Evolutionary conservation across 2,329 filamentous ascomycete species (phyloP), one percentile per base, ranked within the genome.

Genomic region (Beauveria medogensis): DNA sequence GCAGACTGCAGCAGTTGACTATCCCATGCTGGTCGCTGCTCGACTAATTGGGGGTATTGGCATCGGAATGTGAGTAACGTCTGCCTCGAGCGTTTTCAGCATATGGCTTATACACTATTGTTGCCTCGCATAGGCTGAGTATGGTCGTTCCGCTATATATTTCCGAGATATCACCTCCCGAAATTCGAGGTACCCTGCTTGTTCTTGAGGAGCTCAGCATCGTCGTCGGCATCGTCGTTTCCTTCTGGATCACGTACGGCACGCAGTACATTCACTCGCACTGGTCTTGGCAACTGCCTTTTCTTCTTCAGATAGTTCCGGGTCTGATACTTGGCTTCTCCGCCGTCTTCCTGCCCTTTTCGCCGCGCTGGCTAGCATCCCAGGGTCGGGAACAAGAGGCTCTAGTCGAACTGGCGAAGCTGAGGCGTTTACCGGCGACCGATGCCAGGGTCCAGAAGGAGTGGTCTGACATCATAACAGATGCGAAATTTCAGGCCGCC

Each of bases 141-240:
- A 43, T 43, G 41, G 41, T 43, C 10, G 69, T 76, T 47, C 78
- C 74, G 10, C 72, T 76, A 3, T 74, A 74, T 64, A 82, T 77
- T 63, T 74, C 75, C 47, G 78, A 80, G 64, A 74, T 80, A 8
- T 77, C 78, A 0, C 77, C 78, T 1, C 76, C 78, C 1, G 76
- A 78, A 34, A 74, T 80, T 3, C 77, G 79, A 5, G 78, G 79
- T 5, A 74, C 75, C 0, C 68, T 81, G 2, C 74, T 80, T 0
- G 76, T 77, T 0, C 70, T 75, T 2, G 76, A 79, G 58, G 70
- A 73, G 48, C 63, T 78, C 3, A 68, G 67, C 30, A 69, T 72
- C 53, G 68, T 70, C 7, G 62, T 69, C 30, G 69, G 69, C 50
- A 71, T 72, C 24, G 67, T 72, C 24, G 48, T 71, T 2, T 66